Base-by-base conservation (phyloP, 2,329 filamentous ascomycete species). In the Purpureocillium takamizusanense region DNA sequence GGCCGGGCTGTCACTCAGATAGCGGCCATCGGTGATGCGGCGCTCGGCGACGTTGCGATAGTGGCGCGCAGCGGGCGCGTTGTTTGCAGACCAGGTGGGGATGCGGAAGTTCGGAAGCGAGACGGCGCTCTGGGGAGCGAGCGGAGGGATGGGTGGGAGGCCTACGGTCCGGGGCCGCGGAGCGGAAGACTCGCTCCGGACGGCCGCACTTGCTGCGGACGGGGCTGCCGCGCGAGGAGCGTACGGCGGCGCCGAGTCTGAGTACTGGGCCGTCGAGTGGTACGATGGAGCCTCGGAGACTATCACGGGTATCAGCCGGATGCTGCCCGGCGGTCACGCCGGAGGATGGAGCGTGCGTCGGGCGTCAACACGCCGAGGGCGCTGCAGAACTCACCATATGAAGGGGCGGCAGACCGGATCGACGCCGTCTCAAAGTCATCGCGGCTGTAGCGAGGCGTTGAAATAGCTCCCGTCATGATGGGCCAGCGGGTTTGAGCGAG, bases 391-490 rank as follows among this genome's bases (percentile, higher is more conserved):
- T 67, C 49, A 78, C 74, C 66, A 55, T 83, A 83, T 9, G 80
- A 83, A 31, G 80, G 80, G n/a, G 79, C 78, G 7, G 72, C 72
- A 14, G 79, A 83, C 48, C 67, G 76, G 44, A 84, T 73, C 9
- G 81, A 84, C 7, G 74, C 70, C 16, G 79, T 81, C 50, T 84
- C 80, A 42, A 81, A 76, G 54, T 83, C 79, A 42, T 76, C 72
- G 6, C 61, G 50, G 46, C 54, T 58, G 41, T 62, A 63, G 33
- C 59, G 57, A 39, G 59, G 51, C 16, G 54, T 50, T 36, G 50
- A 47, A 37, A 56, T 41, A 16, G 51, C 45, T 31, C 46, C 58
- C 25, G 54, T 57, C 57, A 59, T 60, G 42, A 49, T 51, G 52
- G 46, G 33, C 37, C 21, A 10, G 21, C 10, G 10, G 21, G 10